Evolutionary conservation across 768 basidiomycete species (phyloP).

Genomic region (Termitomyces sp.): DNA sequence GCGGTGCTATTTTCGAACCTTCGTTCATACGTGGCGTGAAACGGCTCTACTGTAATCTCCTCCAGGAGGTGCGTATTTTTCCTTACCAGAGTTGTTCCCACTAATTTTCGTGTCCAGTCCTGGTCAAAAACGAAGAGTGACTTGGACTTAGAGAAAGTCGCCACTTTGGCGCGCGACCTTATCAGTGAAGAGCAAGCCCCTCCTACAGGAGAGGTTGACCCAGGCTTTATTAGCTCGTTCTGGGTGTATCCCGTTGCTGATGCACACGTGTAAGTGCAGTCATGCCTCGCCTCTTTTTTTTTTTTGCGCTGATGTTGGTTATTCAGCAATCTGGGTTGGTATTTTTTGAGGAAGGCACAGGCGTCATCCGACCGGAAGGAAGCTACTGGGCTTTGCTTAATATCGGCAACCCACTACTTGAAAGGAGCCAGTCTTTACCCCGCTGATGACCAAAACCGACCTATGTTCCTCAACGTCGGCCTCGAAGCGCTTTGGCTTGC

Average conservation of each 20-base stretch:
- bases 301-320: background rate
- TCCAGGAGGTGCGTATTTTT: constrained; percentile 30
- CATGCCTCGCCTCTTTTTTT: background rate
- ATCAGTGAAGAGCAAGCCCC: constrained; percentile 28
- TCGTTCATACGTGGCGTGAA: constrained; percentile 44
- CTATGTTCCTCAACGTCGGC: constrained; percentile 29
- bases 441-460: constrained; percentile 37
- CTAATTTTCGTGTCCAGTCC: constrained; percentile 9
- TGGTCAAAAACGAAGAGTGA: constrained; percentile 17
- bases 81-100: background rate
- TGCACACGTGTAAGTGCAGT: constrained; percentile 33
- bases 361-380: background rate
- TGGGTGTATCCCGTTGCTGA: constrained; percentile 35
- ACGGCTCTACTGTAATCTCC: constrained; percentile 29
- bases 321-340: constrained; percentile 29
- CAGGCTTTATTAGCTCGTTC: constrained; percentile 35
- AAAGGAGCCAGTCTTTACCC: constrained; percentile 30
- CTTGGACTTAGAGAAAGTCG: constrained; percentile 26
- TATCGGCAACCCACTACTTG: constrained; percentile 29
- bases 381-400: constrained; percentile 21
- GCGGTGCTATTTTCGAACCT: constrained; percentile 41
- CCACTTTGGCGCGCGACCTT: constrained; percentile 29
- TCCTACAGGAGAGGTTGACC: constrained; percentile 16
- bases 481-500: constrained; percentile 31
- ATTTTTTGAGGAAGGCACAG: constrained; percentile 22